Evolutionary conservation across 441 rosid genomes (phyloP).

Genomic region (Brassica balearica): DNA sequence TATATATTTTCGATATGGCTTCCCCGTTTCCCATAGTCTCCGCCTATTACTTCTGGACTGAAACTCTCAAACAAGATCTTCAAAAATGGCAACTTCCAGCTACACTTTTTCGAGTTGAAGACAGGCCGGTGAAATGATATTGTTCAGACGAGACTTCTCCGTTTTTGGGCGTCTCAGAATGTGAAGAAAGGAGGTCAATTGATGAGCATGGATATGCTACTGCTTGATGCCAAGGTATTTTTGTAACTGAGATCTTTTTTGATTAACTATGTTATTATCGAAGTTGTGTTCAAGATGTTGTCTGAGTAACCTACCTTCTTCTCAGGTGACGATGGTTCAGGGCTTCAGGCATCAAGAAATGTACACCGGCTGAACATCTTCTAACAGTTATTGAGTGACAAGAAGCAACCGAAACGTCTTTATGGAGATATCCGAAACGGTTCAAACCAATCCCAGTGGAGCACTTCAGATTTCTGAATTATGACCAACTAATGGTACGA

Average conservation of each 20-base stretch:
- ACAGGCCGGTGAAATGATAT: not conserved
- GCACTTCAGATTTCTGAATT: not conserved
- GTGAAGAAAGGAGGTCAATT: not conserved
- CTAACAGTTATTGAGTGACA: not conserved
- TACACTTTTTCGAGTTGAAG: not conserved
- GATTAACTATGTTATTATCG: not conserved
- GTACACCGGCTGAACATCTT: not conserved
- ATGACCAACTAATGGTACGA: not conserved
- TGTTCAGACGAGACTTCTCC: not conserved
- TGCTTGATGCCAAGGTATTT: not conserved
- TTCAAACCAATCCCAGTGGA: not conserved
- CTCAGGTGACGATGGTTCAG: not conserved
- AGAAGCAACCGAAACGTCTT: not conserved
- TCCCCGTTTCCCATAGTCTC: not conserved
- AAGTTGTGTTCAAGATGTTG: constrained; percentile 1
- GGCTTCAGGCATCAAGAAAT: not conserved
- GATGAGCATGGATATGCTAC: not conserved
- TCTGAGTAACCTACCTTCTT: not conserved
- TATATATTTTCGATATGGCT: not conserved
- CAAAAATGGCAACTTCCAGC: not conserved
- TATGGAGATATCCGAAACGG: not conserved
- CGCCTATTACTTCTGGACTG: not conserved
- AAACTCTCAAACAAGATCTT: not conserved
- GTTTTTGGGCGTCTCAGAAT: not conserved
- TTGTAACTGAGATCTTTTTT: not conserved